These are phyloP conservation scores for Trametes cubensis DNA, from an alignment of 768 basidiomycete species.

Conservation along the genomic window DNA sequence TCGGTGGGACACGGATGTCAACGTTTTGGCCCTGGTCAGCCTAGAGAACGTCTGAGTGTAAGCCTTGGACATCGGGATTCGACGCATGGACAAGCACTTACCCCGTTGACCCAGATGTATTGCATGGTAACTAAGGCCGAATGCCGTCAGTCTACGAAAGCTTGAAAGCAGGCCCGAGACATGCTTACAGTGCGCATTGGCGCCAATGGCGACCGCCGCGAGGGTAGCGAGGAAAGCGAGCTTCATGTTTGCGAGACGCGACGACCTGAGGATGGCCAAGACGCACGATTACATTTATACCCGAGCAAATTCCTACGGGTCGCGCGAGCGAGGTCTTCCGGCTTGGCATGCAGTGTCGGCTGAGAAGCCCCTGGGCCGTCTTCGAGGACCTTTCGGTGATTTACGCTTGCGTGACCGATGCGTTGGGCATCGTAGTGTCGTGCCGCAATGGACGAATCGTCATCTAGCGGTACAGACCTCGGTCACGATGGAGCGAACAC, in stretches of 20 bases:
- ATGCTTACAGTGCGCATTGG: slow-evolving; percentile 44
- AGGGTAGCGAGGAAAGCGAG: slow-evolving; percentile 36
- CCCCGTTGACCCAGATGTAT: slow-evolving; percentile 54
- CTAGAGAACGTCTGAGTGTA: slow-evolving; percentile 26
- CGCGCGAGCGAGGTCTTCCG: background rate
- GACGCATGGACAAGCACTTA: slow-evolving; percentile 19
- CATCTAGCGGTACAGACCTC: background rate
- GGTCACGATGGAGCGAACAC: slow-evolving; percentile 15
- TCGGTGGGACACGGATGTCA: slow-evolving; percentile 50
- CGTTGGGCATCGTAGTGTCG: background rate
- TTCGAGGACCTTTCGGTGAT: slow-evolving; percentile 7
- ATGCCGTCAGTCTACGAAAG: background rate
- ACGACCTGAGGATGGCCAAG: slow-evolving; percentile 3
- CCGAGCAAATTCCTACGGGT: background rate
- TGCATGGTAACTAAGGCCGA: slow-evolving; percentile 49
- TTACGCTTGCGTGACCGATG: slow-evolving; percentile 14
- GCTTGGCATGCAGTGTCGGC: slow-evolving; percentile 4
- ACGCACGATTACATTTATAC: slow-evolving; percentile 6
- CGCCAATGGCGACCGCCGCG: slow-evolving; percentile 39
- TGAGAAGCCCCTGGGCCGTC: background rate
- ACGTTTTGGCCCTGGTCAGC: slow-evolving; percentile 50
- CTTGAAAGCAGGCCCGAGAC: background rate
- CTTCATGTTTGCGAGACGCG: slow-evolving; percentile 39
- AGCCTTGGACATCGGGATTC: no score
- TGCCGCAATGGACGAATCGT: background rate